phyloP scores from a whole-genome alignment of 495 filamentous ascomycete species.

The Aspergillus leporis region DNA sequence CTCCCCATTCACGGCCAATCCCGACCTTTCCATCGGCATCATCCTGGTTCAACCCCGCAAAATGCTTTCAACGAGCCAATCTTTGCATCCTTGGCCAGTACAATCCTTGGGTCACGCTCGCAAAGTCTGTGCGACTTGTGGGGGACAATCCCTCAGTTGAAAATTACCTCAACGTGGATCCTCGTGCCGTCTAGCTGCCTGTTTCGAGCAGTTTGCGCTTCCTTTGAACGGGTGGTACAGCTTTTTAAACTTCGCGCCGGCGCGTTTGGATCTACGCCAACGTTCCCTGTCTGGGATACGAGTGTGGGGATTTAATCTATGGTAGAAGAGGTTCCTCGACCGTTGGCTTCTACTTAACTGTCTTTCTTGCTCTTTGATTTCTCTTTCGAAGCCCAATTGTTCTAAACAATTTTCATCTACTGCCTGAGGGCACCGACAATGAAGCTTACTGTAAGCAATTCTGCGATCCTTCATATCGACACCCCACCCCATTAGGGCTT shows the following conservation, averaged over 20 bases:
- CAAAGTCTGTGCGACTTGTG: neutral
- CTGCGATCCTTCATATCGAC: neutral
- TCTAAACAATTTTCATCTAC: neutral
- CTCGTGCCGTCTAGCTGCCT: neutral
- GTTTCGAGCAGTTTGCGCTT: neutral
- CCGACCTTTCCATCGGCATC: neutral
- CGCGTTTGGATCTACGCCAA: conserved; percentile 13
- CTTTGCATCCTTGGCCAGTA: neutral
- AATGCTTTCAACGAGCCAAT: neutral
- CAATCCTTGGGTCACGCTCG: neutral
- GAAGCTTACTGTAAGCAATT: neutral
- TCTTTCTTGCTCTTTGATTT: neutral
- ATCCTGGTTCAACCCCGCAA: neutral
- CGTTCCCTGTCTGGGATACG: conserved; percentile 20
- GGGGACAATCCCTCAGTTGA: neutral
- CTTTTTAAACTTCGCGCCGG: neutral
- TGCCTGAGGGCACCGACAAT: neutral
- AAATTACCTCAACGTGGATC: conserved; percentile 2
- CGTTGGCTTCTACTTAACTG: neutral
- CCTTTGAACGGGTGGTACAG: neutral
- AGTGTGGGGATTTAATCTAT: conserved; percentile 9
- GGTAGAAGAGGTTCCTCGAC: neutral
- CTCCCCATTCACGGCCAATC: neutral
- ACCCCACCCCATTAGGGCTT: neutral
- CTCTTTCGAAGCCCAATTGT: neutral